Percentiles rank a stretch among this genome's conserved stretches.
phyloP scores from a whole-genome alignment of 2,329 filamentous ascomycete species.

The Onygenales sp. region DNA sequence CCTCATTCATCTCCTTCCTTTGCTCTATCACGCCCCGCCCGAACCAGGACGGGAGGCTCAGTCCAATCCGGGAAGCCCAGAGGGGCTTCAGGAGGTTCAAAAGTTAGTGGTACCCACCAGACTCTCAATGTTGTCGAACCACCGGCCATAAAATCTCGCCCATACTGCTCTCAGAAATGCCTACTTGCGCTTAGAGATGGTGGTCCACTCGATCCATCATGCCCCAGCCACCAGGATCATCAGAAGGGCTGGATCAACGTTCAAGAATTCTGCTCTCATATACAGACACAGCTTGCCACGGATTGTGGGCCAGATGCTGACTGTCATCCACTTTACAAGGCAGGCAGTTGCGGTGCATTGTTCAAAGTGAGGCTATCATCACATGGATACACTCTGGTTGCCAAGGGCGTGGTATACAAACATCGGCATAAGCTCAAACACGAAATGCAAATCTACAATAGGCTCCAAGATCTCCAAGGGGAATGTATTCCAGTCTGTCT shows the following conservation, averaged over 20 bases:
- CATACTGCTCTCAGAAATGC: slow-evolving; percentile 7
- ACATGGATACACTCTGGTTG: slow-evolving; percentile 5
- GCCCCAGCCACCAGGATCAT: slow-evolving; percentile 4
- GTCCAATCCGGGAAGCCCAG: background rate
- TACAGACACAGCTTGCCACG: slow-evolving; percentile 5
- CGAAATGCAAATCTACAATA: slow-evolving; percentile 1
- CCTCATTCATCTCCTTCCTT: slow-evolving; percentile 3
- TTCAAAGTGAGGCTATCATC: slow-evolving; percentile 6
- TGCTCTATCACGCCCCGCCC: background rate
- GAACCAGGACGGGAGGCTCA: background rate
- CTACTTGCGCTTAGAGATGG: slow-evolving; percentile 4
- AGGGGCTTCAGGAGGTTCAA: background rate
- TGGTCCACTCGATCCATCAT: slow-evolving; percentile 1
- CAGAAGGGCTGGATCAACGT: background rate
- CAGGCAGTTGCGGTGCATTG: slow-evolving; percentile 4
- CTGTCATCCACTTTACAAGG: slow-evolving; percentile 5
- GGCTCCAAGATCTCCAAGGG: slow-evolving; percentile 1
- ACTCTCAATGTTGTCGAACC: background rate
- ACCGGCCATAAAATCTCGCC: background rate
- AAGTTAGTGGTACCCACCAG: background rate
- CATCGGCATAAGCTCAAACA: background rate
- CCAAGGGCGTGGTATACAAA: background rate
- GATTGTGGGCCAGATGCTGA: slow-evolving; percentile 5
- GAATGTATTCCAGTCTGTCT: slow-evolving; percentile 2
- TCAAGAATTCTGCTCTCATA: background rate